Conservation (phyloP, 2,329 filamentous ascomycete genomes). For the Diaporthe destruens region DNA sequence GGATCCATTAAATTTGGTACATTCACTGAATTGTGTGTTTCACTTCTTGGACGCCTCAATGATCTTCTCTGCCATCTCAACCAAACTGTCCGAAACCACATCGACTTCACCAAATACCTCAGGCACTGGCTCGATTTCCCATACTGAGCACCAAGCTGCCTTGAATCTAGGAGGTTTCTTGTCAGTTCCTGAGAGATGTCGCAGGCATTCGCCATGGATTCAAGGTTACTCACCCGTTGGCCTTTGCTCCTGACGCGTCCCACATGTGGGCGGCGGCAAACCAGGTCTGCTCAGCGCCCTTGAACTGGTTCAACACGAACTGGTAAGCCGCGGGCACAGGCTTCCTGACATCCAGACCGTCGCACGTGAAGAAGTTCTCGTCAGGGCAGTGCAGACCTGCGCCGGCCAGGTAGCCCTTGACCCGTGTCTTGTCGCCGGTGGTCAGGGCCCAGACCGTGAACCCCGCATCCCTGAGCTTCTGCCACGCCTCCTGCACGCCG, state of each 20-base stretch:
- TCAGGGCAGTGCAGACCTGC: conserved; percentile 62
- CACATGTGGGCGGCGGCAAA: conserved; percentile 72
- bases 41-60: conserved; percentile 46
- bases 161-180: conserved; percentile 52
- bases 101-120: conserved; percentile 67
- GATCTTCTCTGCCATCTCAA: conserved; percentile 61
- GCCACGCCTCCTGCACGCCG: conserved; percentile 57
- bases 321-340: conserved; percentile 62
- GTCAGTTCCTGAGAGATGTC: not conserved
- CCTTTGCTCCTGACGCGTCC: conserved; percentile 67
- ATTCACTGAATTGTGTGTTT: not conserved
- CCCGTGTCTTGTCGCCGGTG: conserved; percentile 62
- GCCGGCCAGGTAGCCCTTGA: conserved; percentile 64
- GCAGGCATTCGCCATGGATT: not conserved
- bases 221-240: conserved; percentile 53
- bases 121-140: conserved; percentile 63
- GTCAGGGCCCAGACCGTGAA: conserved; percentile 69
- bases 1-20: not conserved
- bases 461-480: conserved; percentile 56
- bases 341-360: conserved; percentile 61
- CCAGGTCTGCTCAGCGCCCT: conserved; percentile 58
- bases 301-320: conserved; percentile 57
- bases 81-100: conserved; percentile 60
- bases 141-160: conserved; percentile 65
- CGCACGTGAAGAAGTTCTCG: conserved; percentile 66